These are phyloP conservation scores for Spathaspora sp. DNA, from an alignment of 805 yeast genomes.

Conservation along the genomic window DNA sequence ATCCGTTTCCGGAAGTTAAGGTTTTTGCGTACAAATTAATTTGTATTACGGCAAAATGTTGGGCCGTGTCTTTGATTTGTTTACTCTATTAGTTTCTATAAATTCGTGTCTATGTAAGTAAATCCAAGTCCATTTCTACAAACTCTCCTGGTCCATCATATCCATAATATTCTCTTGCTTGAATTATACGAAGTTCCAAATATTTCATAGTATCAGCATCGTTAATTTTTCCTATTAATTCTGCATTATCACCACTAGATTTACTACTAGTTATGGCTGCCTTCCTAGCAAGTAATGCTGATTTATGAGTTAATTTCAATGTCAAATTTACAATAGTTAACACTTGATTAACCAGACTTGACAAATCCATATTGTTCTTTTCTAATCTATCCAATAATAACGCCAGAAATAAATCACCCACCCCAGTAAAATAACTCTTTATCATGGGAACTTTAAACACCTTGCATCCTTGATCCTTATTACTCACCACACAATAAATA, in stretches of 20 bases:
- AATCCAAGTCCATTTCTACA: constrained; percentile 1
- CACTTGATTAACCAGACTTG: constrained; percentile 50
- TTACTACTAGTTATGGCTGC: not conserved
- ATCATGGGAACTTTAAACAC: constrained; percentile 56
- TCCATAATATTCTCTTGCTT: constrained; percentile 44
- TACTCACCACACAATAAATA: constrained; percentile 26
- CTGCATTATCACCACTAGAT: constrained; percentile 1
- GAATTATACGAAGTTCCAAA: constrained; percentile 68
- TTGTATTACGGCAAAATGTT: too few relatives aligned
- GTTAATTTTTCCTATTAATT: constrained; percentile 45
- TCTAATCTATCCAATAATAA: constrained; percentile 60
- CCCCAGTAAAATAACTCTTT: constrained; percentile 88
- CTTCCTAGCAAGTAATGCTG: constrained; percentile 20
- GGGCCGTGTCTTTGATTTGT: too few relatives aligned
- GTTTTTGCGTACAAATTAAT: not conserved
- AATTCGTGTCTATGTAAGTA: not conserved
- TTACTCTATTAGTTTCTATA: not conserved
- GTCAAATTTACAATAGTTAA: constrained; percentile 54
- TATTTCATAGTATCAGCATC: constrained; percentile 60
- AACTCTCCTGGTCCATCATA: constrained; percentile 22
- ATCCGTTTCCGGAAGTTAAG: not conserved
- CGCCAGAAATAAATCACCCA: constrained; percentile 89
- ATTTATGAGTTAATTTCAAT: constrained; percentile 42
- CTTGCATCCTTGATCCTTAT: constrained; percentile 11
- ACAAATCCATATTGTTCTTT: constrained; percentile 6